Evolutionary conservation across 768 basidiomycete species (phyloP).

Genomic region (Mycena galopus): DNA sequence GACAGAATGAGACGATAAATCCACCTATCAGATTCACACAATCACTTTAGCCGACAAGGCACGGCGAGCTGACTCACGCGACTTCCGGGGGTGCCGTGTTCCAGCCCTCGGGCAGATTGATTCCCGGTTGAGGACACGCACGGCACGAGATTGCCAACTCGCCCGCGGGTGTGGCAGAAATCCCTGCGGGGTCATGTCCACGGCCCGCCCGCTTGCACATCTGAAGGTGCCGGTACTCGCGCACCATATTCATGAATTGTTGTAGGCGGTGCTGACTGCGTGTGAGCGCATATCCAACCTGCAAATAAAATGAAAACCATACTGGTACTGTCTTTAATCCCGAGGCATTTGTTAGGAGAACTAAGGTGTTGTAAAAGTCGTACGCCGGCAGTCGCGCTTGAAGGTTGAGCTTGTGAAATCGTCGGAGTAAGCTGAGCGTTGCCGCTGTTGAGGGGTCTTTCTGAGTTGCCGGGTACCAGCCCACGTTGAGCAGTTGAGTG

Average conservation of each 20-base stretch:
- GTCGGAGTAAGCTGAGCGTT: not conserved
- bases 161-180: not conserved
- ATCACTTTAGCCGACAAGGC: not conserved
- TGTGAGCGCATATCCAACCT: not conserved
- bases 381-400: not conserved
- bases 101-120: conserved; percentile 15
- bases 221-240: not conserved
- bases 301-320: not conserved
- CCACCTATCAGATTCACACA: conserved; percentile 14
- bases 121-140: not conserved
- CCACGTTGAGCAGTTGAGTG: not conserved
- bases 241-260: not conserved
- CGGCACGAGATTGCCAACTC: conserved; percentile 26
- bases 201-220: not conserved
- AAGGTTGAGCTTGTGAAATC: not conserved
- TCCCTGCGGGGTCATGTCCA: not conserved
- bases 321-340: not conserved
- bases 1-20: conserved; percentile 28
- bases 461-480: not conserved
- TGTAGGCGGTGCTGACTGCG: not conserved
- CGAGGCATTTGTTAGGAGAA: not conserved
- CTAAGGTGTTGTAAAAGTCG: not conserved
- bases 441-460: not conserved
- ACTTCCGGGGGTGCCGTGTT: not conserved
- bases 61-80: not conserved